Conservation (phyloP, 306 rosid species). For the Luffa acutangula region DNA sequence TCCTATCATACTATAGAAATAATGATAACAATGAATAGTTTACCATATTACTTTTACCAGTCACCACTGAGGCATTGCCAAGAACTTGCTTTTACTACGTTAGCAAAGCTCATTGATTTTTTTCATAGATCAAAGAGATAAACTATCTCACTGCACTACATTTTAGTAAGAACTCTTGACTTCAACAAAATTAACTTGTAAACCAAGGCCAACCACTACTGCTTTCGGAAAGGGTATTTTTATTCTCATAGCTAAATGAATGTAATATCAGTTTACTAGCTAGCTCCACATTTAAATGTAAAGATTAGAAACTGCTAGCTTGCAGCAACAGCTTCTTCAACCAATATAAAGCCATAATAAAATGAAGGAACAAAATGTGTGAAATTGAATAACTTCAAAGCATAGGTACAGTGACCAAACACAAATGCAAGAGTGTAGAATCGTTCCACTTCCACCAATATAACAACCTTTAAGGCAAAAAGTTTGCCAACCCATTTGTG, state of each 20-base stretch:
- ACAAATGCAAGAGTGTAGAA: background rate
- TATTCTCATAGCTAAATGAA: background rate
- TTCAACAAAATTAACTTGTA: background rate
- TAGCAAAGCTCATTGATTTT: background rate
- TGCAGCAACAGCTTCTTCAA: background rate
- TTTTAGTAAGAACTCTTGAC: background rate
- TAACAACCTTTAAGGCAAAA: slow-evolving; percentile 83
- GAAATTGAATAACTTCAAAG: background rate
- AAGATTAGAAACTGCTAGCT: background rate
- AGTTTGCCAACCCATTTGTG: slow-evolving; percentile 88
- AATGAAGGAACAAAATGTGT: background rate
- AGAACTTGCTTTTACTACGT: background rate
- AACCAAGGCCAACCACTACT: background rate
- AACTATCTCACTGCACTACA: background rate
- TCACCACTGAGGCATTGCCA: background rate
- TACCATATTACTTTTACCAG: background rate
- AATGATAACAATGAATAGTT: background rate
- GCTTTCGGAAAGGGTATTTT: background rate
- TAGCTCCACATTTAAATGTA: background rate
- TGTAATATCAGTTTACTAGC: background rate
- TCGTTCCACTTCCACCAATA: slow-evolving; percentile 4
- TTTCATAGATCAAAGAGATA: background rate
- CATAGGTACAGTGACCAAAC: slow-evolving; percentile 9
- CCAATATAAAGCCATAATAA: background rate
- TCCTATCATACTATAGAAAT: background rate